These are phyloP conservation scores for Tritrichomonas musculus DNA, from an alignment of 208 protist genomes.

Conservation along the genomic window DNA sequence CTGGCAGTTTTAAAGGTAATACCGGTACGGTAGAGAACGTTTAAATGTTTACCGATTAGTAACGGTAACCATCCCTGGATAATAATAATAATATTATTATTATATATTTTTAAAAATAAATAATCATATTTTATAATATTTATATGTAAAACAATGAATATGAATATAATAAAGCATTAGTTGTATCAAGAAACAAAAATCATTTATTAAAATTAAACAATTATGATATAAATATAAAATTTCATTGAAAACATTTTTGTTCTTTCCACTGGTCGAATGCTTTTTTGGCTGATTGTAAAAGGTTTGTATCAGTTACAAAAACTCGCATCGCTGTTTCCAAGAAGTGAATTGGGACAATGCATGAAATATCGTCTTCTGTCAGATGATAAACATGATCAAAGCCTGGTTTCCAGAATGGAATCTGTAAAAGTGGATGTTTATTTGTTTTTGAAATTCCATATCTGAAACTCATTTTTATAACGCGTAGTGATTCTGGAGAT, in stretches of 20 bases:
- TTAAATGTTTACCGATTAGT: too few species aligned
- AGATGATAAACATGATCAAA: neutral
- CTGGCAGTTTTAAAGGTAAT: too few species aligned
- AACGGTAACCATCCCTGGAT: too few species aligned
- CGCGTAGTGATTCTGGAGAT: neutral
- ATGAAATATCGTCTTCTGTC: neutral
- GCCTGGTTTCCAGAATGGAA: neutral
- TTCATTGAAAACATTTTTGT: neutral
- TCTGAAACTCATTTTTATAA: neutral
- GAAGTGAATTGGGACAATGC: neutral
- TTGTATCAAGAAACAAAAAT: too few species aligned
- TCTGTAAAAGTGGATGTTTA: neutral
- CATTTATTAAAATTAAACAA: too few species aligned
- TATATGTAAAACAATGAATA: too few species aligned
- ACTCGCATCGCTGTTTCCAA: neutral
- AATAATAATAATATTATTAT: too few species aligned
- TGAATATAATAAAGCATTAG: too few species aligned
- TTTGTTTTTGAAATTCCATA: neutral
- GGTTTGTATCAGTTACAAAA: neutral
- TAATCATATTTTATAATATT: too few species aligned
- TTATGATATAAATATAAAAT: too few species aligned
- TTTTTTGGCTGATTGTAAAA: neutral
- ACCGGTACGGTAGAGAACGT: too few species aligned
- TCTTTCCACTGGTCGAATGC: neutral
- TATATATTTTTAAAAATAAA: too few species aligned